A percentile compares a stretch with the other conserved stretches of the same genome.
Conservation (phyloP, 23 red algal species). For the Cyanidioschyzon merolae region DNA sequence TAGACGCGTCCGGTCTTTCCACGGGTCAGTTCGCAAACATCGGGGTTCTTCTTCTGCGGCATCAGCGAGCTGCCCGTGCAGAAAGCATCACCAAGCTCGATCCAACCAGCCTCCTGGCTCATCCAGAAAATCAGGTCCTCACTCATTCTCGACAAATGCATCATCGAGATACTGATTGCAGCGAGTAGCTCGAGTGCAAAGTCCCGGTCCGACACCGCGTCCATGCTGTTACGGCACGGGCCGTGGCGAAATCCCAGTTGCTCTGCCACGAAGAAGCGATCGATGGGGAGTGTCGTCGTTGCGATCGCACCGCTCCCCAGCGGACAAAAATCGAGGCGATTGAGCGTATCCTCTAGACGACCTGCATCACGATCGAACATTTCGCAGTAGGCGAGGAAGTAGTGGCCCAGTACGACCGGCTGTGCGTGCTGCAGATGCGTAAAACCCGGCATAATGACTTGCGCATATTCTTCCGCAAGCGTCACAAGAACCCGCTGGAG, state of each 20-base stretch:
- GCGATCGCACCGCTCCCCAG: conserved; percentile 79
- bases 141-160: conserved; percentile 77
- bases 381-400: conserved; percentile 83
- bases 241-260: conserved; percentile 61
- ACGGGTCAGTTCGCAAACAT: conserved; percentile 87
- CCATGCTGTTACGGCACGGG: conserved; percentile 63
- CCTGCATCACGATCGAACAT: conserved; percentile 80
- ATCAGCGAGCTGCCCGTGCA: conserved; percentile 95
- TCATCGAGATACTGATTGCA: conserved; percentile 59
- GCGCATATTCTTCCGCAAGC: conserved; percentile 38
- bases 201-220: conserved; percentile 91
- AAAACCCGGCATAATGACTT: conserved; percentile 88
- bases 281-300: conserved; percentile 78
- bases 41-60: conserved; percentile 99
- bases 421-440: conserved; percentile 99
- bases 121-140: conserved; percentile 97
- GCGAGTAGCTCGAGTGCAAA: conserved; percentile 86
- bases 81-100: conserved; percentile 85
- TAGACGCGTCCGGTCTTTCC: conserved; percentile 75
- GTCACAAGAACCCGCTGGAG: conserved; percentile 64
- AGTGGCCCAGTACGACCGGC: conserved; percentile 84
- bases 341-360: conserved; percentile 46
- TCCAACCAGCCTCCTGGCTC: conserved; percentile 82
- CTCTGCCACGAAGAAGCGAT: conserved; percentile 55
- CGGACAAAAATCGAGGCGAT: conserved; percentile 68